Evolutionary conservation across 2,329 filamentous ascomycete species (phyloP).

Genomic region (Colletotrichum abscissum): DNA sequence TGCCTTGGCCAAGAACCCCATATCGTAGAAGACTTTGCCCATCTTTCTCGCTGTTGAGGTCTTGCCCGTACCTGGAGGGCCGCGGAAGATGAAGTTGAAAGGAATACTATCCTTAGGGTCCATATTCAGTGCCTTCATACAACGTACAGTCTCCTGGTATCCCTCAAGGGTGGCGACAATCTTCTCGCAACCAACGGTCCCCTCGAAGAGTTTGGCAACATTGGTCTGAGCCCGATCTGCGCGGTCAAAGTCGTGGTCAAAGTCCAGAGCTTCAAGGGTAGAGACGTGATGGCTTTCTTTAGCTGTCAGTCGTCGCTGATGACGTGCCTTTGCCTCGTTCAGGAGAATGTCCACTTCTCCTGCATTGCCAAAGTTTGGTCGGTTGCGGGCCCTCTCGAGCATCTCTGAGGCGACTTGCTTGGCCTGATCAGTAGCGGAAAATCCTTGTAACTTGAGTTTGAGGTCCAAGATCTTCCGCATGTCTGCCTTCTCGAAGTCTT

Average conservation of each 20-base stretch:
- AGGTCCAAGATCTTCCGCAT: slow-evolving; percentile 69
- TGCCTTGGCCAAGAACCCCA: slow-evolving; percentile 71
- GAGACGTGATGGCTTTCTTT: slow-evolving; percentile 29
- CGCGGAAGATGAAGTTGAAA: slow-evolving; percentile 77
- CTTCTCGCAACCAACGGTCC: slow-evolving; percentile 67
- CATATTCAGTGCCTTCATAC: slow-evolving; percentile 61
- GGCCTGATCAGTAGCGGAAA: slow-evolving; percentile 62
- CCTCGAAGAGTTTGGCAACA: slow-evolving; percentile 65
- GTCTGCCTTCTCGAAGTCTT: slow-evolving; percentile 73
- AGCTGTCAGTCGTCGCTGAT: slow-evolving; percentile 27
- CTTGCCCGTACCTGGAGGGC: slow-evolving; percentile 76
- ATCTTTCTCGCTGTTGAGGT: slow-evolving; percentile 79
- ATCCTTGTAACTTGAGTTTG: slow-evolving; percentile 69
- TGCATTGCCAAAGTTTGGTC: slow-evolving; percentile 77
- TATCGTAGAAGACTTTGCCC: slow-evolving; percentile 75
- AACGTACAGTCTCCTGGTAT: slow-evolving; percentile 63
- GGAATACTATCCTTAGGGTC: slow-evolving; percentile 70
- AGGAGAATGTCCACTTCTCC: slow-evolving; percentile 78
- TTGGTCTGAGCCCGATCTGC: slow-evolving; percentile 59
- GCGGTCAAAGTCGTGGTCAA: slow-evolving; percentile 70
- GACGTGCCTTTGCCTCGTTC: slow-evolving; percentile 53
- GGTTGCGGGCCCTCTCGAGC: slow-evolving; percentile 70
- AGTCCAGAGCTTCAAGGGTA: slow-evolving; percentile 55
- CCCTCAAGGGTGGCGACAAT: slow-evolving; percentile 64
- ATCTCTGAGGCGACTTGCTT: slow-evolving; percentile 67